Conservation (phyloP, 2,329 filamentous ascomycete genomes). For the Aulographum hederae region DNA sequence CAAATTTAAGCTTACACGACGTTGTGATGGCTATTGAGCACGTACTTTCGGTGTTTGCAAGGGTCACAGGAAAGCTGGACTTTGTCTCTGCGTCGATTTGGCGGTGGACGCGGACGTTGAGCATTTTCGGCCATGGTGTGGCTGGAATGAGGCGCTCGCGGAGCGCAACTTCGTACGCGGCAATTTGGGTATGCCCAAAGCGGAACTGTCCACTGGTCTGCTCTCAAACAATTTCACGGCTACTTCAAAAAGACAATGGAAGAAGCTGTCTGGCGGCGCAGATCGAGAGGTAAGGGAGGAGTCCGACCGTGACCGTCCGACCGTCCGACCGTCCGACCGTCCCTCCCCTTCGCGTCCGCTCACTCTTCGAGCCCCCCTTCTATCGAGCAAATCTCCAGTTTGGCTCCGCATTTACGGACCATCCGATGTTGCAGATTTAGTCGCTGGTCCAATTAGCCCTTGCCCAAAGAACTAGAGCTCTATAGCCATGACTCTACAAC, state of each 20-base stretch:
- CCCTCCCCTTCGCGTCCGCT: conserved; percentile 6
- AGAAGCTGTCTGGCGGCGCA: neutral
- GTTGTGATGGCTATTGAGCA: conserved; percentile 7
- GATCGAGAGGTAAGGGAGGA: conserved; percentile 3
- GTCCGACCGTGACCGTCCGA: conserved; percentile 7
- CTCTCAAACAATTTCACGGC: no score
- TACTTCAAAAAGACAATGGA: no score
- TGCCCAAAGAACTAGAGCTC: neutral
- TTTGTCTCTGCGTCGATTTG: conserved; percentile 13
- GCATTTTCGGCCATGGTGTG: conserved; percentile 10
- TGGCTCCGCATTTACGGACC: conserved; percentile 5
- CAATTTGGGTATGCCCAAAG: no score
- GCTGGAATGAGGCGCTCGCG: neutral
- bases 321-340: conserved; percentile 1
- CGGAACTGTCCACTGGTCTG: no score
- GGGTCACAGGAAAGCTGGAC: conserved; percentile 12
- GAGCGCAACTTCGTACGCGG: neutral
- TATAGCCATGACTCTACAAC: neutral
- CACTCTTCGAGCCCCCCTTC: conserved; percentile 1
- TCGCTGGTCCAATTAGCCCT: neutral
- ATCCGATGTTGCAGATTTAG: neutral
- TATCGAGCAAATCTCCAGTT: conserved; percentile 5
- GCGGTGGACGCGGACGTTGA: conserved; percentile 10
- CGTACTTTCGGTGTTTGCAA: conserved; percentile 14
- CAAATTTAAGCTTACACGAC: conserved; percentile 8